phyloP scores from a whole-genome alignment of 306 rosid genomes.

The Cucurbita pepo region DNA sequence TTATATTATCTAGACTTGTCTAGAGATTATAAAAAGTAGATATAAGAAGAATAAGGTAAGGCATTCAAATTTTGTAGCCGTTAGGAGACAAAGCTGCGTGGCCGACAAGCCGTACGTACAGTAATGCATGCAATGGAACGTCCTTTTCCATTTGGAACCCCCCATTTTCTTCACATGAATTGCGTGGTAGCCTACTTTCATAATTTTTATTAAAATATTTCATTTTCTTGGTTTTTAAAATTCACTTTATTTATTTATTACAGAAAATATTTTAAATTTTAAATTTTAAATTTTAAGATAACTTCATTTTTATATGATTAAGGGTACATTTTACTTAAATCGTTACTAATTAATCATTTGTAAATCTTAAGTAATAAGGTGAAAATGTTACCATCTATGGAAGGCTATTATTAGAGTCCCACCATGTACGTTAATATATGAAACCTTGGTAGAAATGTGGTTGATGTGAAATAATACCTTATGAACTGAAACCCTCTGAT shows the following conservation, averaged over 20 bases:
- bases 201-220: background rate
- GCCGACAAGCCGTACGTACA: background rate
- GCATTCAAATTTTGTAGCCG: background rate
- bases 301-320: background rate
- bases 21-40: too few relatives aligned
- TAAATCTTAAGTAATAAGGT: background rate
- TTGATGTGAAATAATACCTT: background rate
- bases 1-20: too few relatives aligned
- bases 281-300: too few relatives aligned
- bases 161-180: background rate
- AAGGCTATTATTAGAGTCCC: too few relatives aligned
- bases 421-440: background rate
- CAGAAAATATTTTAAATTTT: too few relatives aligned
- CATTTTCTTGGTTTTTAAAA: background rate
- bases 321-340: background rate
- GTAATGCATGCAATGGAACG: background rate
- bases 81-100: constrained; percentile 1
- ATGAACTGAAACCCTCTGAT: background rate
- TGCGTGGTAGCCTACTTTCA: background rate
- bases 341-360: too few relatives aligned
- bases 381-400: background rate
- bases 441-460: background rate
- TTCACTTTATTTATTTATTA: background rate
- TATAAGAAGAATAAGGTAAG: too few relatives aligned
- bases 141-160: background rate